Base-by-base conservation (phyloP, 208 protist genomes). In the Leishmania turanica region DNA sequence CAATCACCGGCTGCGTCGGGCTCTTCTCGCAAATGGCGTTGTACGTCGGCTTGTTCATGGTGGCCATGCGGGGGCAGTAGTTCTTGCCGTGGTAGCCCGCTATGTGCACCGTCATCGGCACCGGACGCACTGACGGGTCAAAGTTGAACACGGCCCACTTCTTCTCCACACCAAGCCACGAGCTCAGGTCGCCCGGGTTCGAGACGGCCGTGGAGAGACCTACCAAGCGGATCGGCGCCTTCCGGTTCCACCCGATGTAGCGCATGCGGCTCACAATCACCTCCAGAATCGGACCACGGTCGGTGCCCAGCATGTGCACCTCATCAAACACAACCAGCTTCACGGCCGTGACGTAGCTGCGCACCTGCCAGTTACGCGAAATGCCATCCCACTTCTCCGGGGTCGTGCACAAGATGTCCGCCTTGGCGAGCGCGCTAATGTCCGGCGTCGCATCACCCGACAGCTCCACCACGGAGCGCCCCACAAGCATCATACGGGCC, bases 381-480 rank as follows among this genome's bases (percentile, higher is more conserved):
- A 99, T 99, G 71, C 98, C 98, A 93, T 99, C 99, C 99, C 99
- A 99, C 90, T 99, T 99, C 87, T 99, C 99, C 27, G 99, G 99
- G 45, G 99, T 99, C 17, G 99, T 99, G 80, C 98, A 96, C 13
- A 99, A 93, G 66, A 99, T 98, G 84, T 99, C 94, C 0, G 99
- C 97, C 69, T 91, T 91, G 5, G 97, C 91, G 19, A 99, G 88
- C 56, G 95, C 93, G 31, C 84, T 87, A 60, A 99, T 95, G 84
- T 99, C 98, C 21, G 98, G 99, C 64, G 97, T 98, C 53, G 95
- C 92, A 80, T 99, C 99, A 81, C 99, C 98, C 13, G 99, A 99
- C 15, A 99, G 93, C 93, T 99, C 99, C 27, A 99, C 97, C 9
- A 99, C 88, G 51, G 87, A 88, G 65, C 98, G 96, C 42, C 98